Evolutionary conservation across 176 grass and related monocot species (phyloP), one percentile per base, ranked within the genome.

Genomic region (Rhynchospora pubera): DNA sequence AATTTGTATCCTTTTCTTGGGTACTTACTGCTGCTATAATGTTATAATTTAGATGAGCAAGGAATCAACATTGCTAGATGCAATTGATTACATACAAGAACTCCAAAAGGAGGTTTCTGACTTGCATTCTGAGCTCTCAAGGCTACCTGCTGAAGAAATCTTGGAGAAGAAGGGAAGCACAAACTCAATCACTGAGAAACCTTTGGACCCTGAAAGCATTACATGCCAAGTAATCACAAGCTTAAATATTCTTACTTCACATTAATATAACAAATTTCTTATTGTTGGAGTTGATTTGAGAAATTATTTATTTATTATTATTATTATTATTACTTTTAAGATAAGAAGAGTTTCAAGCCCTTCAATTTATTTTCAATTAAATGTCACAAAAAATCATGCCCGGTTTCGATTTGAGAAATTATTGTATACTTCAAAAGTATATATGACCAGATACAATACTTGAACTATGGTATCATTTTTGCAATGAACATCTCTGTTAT

Each of bases 41-140:
- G 7, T 65, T 78, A 1, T 82, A 69, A 82, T 82, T 18, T 77
- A 99, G 96, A 95, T 99, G 96, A 95, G 92, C 82, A 99, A 95
- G 84, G 96, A 95, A 60, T 89, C 89, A 24, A 93, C 96, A 15
- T 81, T 99, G 46, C 75, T 87, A 0, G 96, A 95, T 21, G 96
- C 96, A 1, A 93, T 99, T n/a, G 89, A 93, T 23, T 82, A 90
- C 62, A 99, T 99, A 82, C 88, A 88, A 79, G 84, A 89, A 34
- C 89, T 99, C 32, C 89, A 95, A 85, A 94, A 93, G 68, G 82
- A 95, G 74, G 86, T 88, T 30, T 78, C 75, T 42, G 91, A 99
- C 19, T 91, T 99, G 77, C 89, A 93, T 85, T 68, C 30, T 13
- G 87, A 91, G 85, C 91, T 99, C 46, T 80, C 84, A 0, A 81